Evolutionary conservation across 352 stramenopile genomes (phyloP).

Genomic region (Phytophthora litchii): DNA sequence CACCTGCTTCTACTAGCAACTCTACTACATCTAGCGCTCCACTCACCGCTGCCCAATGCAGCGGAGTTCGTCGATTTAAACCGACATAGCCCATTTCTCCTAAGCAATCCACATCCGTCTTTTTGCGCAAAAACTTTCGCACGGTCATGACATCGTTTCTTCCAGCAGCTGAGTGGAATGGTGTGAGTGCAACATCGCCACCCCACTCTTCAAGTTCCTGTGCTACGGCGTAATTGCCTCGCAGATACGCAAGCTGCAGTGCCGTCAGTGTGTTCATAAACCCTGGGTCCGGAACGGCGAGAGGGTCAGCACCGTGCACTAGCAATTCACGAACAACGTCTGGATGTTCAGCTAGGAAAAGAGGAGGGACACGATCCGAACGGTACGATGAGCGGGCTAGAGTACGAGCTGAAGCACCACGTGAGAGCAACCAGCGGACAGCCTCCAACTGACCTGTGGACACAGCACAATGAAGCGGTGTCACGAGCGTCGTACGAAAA

Average conservation of each 20-base stretch:
- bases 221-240: constrained; percentile 76
- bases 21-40: constrained; percentile 61
- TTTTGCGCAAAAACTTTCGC: constrained; percentile 67
- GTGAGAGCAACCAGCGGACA: constrained; percentile 71
- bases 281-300: constrained; percentile 74
- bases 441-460: constrained; percentile 69
- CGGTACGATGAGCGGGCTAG: constrained; percentile 68
- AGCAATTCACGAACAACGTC: constrained; percentile 70
- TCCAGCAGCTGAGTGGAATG: constrained; percentile 71
- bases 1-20: constrained; percentile 68
- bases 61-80: constrained; percentile 75
- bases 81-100: constrained; percentile 84
- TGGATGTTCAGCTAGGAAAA: constrained; percentile 77
- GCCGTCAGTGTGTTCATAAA: constrained; percentile 84
- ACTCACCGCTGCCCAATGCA: constrained; percentile 83
- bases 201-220: constrained; percentile 84
- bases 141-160: constrained; percentile 61
- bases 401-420: constrained; percentile 58
- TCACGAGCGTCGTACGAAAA: constrained; percentile 86
- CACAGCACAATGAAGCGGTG: constrained; percentile 80
- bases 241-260: constrained; percentile 78
- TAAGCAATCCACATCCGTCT: constrained; percentile 66
- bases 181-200: constrained; percentile 78
- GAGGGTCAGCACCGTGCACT: constrained; percentile 63
- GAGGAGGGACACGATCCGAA: constrained; percentile 72